Base-by-base conservation (phyloP, 163 green algal species). In the Trebouxiophyceae sp. region DNA sequence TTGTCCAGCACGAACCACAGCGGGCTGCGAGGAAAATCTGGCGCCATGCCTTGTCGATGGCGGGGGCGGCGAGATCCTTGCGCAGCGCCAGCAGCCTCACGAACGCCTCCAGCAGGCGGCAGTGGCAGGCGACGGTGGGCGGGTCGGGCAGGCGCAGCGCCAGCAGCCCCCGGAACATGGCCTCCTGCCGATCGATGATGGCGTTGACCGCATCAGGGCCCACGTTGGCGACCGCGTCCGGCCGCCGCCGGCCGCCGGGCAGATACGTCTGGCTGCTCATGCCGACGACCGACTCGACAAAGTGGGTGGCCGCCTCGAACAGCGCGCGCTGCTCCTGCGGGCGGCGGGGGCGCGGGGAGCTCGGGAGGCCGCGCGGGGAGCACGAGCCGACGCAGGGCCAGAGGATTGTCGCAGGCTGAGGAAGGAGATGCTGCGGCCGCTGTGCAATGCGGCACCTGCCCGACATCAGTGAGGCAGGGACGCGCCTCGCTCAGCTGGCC, bases 41-140 rank as follows among this genome's bases (percentile, higher is more conserved):
- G n/a, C n/a, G n/a, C n/a, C n/a, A n/a, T n/a, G 55, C 58, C 58
- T 65, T 65, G 26, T 65, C 33, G 20, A 65, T 54, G 5, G 34
- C 34, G 6, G 24, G 7, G 7, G 34, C 12, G 24, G 34, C 26
- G n/a, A 65, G 33, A 33, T 32, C 33, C 4, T 27, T 27, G 33
- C 34, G 39, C 5, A 29, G 26, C 2, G 33, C 20, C 4, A 65
- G 12, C n/a, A 44, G 39, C 27, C 58, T 22, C 23, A 33, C 33
- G 34, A 65, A 65, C n/a, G 33, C 33, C 58, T 65, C 58, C 33
- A 65, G 33, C 2, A 20, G 26, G 33, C 58, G 33, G 7, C n/a
- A 31, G 33, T 56, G 58, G 29, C 34, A 56, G 23, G 20, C 26
- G 20, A 55, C 4, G 33, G 55, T 27, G 23, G 4, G 26, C 1